Percentiles rank a stretch among this genome's conserved stretches.
These are phyloP conservation scores for Globisporangium parvum DNA, from an alignment of 352 stramenopile genomes.

Conservation along the genomic window DNA sequence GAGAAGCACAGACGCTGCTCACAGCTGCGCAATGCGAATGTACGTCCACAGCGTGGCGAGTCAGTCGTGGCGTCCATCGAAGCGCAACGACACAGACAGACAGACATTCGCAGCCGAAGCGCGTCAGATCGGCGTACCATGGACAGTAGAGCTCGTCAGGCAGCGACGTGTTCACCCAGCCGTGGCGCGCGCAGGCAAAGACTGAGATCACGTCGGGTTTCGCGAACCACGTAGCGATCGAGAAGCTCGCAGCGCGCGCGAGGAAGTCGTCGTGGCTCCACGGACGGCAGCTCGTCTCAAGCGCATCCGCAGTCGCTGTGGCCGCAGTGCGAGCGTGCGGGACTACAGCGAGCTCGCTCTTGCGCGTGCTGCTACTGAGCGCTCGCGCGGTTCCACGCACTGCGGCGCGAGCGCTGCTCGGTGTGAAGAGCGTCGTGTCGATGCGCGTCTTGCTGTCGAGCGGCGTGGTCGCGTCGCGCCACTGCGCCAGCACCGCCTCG, in stretches of 20 bases:
- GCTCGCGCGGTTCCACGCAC: not conserved
- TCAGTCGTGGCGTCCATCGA: not conserved
- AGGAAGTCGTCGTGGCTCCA: conserved; percentile 50
- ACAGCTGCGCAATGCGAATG: conserved; percentile 18
- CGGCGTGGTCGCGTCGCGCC: conserved; percentile 9
- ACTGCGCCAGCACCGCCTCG: conserved; percentile 11
- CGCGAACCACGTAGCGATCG: conserved; percentile 53
- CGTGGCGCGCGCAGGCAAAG: conserved; percentile 43
- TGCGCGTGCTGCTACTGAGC: not conserved
- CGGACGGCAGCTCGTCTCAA: conserved; percentile 22
- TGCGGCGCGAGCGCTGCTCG: not conserved
- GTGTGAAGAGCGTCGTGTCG: conserved; percentile 7
- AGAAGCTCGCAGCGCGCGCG: conserved; percentile 43
- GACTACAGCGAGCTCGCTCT: not conserved
- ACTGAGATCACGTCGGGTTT: conserved; percentile 42
- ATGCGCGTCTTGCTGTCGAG: conserved; percentile 9
- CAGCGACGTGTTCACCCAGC: conserved; percentile 36
- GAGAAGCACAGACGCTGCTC: conserved; percentile 41
- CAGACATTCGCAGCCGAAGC: not conserved
- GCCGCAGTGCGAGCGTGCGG: not conserved
- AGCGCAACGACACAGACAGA: not conserved
- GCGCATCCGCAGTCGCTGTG: not conserved
- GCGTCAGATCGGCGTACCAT: conserved; percentile 17
- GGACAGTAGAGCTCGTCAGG: conserved; percentile 40
- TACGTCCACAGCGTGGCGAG: not conserved